These are phyloP conservation scores for Psidium guajava DNA, from an alignment of 345 rosid species.

Conservation along the genomic window DNA sequence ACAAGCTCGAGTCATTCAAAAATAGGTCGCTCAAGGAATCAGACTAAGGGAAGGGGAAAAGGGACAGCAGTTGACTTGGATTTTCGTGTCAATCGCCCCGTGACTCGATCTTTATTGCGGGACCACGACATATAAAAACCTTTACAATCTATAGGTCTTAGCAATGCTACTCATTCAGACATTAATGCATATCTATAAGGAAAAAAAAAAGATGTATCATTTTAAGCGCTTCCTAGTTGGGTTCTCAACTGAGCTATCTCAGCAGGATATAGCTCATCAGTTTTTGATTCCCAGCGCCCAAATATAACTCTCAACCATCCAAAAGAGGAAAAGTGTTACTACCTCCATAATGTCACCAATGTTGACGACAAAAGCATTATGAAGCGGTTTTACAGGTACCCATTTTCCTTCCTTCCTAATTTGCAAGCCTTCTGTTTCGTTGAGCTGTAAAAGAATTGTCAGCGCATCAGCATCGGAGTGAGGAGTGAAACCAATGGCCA, in stretches of 20 bases:
- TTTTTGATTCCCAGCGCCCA: background rate
- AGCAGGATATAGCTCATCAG: background rate
- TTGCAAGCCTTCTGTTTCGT: conserved; percentile 13
- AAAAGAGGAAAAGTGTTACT: background rate
- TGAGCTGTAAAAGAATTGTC: conserved; percentile 13
- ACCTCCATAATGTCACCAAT: conserved; percentile 6
- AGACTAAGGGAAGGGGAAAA: too few relatives aligned
- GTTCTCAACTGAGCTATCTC: background rate
- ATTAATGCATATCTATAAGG: background rate
- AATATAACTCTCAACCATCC: background rate
- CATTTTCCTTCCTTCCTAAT: conserved; percentile 16
- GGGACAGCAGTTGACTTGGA: too few relatives aligned
- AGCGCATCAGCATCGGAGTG: conserved; percentile 22
- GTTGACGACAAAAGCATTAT: conserved; percentile 17
- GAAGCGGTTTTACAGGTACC: conserved; percentile 14
- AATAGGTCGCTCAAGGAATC: too few relatives aligned
- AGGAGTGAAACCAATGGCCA: conserved; percentile 29
- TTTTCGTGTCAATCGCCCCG: too few relatives aligned
- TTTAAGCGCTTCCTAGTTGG: background rate
- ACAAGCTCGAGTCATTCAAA: too few relatives aligned
- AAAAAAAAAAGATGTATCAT: background rate
- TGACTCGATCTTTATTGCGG: too few relatives aligned
- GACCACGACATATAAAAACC: too few relatives aligned
- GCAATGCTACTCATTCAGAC: background rate
- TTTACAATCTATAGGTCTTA: background rate